These are phyloP conservation scores for Magnaporthiopsis rhizophila DNA, from an alignment of 2,329 filamentous ascomycete species.

Conservation along the genomic window DNA sequence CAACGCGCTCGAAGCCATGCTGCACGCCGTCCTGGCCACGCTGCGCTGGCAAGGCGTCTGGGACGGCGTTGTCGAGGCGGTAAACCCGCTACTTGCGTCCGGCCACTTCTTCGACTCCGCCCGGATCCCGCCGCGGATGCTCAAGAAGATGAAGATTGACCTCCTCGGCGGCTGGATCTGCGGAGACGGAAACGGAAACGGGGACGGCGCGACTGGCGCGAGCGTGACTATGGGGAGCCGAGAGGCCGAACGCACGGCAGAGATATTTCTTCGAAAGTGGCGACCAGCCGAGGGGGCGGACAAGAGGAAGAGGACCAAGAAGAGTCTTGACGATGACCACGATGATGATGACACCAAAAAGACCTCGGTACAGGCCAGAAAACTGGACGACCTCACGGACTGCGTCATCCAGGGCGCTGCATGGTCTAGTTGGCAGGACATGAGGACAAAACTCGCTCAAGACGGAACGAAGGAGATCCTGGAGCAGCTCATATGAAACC, in stretches of 20 bases:
- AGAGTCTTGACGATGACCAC: background rate
- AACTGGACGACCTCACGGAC: conserved; percentile 77
- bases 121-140: conserved; percentile 12
- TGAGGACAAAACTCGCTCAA: conserved; percentile 29
- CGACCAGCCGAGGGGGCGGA: background rate
- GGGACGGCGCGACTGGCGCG: background rate
- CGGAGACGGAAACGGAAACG: too few relatives aligned
- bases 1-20: conserved; percentile 74
- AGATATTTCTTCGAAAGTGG: conserved; percentile 12
- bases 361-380: conserved; percentile 27
- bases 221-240: background rate
- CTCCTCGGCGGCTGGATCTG: conserved; percentile 11
- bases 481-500: background rate
- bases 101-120: background rate
- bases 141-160: conserved; percentile 18
- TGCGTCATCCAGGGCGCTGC: conserved; percentile 69
- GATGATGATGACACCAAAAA: background rate
- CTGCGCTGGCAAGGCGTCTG: conserved; percentile 36
- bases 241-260: conserved; percentile 8
- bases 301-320: background rate
- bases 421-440: conserved; percentile 68
- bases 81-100: conserved; percentile 33
- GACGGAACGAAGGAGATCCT: conserved; percentile 15
- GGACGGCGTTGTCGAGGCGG: conserved; percentile 36
- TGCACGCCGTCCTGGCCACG: conserved; percentile 61